phyloP scores from a whole-genome alignment of 2,329 filamentous ascomycete genomes.

The Penicillium rolfsii region DNA sequence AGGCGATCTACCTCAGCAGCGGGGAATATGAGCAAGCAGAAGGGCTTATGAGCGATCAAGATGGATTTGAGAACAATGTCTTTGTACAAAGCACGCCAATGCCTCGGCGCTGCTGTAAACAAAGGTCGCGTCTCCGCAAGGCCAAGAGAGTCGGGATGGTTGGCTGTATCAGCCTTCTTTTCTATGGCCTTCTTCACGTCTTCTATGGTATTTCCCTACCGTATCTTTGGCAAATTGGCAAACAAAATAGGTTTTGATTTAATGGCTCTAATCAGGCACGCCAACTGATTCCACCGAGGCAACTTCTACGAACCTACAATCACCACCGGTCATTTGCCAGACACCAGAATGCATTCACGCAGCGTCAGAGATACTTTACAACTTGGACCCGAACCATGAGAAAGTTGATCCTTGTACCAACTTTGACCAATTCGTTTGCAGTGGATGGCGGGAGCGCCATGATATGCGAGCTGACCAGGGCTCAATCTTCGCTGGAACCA shows the following conservation, averaged over 20 bases:
- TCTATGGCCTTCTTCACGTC: constrained; percentile 12
- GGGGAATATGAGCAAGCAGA: constrained; percentile 15
- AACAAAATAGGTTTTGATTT: not conserved
- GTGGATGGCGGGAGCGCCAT: constrained; percentile 66
- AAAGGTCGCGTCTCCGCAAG: constrained; percentile 13
- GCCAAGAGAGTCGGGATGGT: constrained; percentile 14
- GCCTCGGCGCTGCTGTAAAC: constrained; percentile 4
- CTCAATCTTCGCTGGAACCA: constrained; percentile 61
- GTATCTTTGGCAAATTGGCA: too few species aligned
- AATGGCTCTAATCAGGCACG: not conserved
- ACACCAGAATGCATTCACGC: constrained; percentile 67
- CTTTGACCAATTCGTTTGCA: constrained; percentile 70
- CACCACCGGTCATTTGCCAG: constrained; percentile 50
- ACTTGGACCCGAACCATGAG: constrained; percentile 64
- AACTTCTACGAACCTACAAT: constrained; percentile 20
- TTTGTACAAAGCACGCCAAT: constrained; percentile 9
- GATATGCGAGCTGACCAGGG: constrained; percentile 68
- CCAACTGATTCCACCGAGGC: constrained; percentile 16
- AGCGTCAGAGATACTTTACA: constrained; percentile 64
- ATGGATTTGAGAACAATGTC: constrained; percentile 7
- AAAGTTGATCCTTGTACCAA: constrained; percentile 69
- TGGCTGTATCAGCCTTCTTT: constrained; percentile 12
- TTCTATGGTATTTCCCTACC: constrained; percentile 10
- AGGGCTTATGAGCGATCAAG: constrained; percentile 5
- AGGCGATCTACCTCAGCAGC: constrained; percentile 8